Conservation (phyloP, 2,329 filamentous ascomycete genomes). For the Coniochaeta sp. region DNA sequence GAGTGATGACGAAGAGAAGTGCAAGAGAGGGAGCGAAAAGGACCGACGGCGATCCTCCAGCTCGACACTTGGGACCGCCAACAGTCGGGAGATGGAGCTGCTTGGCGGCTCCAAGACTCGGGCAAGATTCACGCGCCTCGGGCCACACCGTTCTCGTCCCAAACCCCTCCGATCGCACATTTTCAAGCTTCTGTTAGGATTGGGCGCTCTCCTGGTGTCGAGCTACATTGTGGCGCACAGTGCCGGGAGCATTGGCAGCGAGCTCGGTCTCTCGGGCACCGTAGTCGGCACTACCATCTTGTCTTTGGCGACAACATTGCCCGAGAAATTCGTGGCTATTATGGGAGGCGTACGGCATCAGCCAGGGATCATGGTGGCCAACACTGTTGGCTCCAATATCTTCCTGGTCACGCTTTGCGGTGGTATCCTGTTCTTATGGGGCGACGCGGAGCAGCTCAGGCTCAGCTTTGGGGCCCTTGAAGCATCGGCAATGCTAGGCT, state of each 20-base stretch:
- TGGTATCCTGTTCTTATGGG: conserved; percentile 26
- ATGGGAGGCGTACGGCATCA: conserved; percentile 37
- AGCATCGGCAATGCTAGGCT: conserved; percentile 20
- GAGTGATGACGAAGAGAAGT: conserved; percentile 3
- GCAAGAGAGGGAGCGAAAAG: conserved; percentile 4
- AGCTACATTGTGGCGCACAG: conserved; percentile 41
- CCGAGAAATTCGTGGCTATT: conserved; percentile 43
- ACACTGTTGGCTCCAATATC: conserved; percentile 44
- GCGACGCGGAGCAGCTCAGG: conserved; percentile 16
- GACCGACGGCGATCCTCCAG: conserved; percentile 2
- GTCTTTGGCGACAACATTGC: conserved; percentile 42
- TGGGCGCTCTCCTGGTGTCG: conserved; percentile 35
- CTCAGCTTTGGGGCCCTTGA: conserved; percentile 21
- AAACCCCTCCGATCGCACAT: conserved; percentile 12
- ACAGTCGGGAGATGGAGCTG: neutral
- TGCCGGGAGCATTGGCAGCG: conserved; percentile 30
- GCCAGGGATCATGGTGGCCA: conserved; percentile 40
- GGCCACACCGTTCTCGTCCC: conserved; percentile 3
- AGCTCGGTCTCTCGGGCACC: conserved; percentile 33
- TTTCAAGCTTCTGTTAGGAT: conserved; percentile 32
- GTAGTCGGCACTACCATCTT: conserved; percentile 40
- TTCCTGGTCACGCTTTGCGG: conserved; percentile 43
- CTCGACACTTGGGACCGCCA: conserved; percentile 1
- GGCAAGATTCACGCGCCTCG: neutral
- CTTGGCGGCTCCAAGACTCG: neutral